Conservation (phyloP, 306 rosid species). For the Cicer cuneatum region DNA sequence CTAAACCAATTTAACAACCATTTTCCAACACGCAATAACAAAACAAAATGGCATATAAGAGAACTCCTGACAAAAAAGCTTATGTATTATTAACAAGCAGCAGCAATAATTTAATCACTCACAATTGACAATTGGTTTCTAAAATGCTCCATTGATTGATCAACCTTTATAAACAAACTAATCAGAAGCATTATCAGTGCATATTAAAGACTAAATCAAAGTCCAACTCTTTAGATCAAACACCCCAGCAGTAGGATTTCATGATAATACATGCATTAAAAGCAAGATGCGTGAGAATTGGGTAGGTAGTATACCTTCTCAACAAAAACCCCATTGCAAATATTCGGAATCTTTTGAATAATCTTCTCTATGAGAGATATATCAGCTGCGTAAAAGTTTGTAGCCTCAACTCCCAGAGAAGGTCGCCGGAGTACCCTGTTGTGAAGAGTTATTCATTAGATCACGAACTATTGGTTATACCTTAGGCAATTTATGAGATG, state of each 20-base stretch:
- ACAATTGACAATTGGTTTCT: background rate
- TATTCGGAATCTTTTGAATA: background rate
- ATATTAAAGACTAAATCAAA: no score
- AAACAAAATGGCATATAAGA: no score
- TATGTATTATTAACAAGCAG: no score
- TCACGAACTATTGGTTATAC: background rate
- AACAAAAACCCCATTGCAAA: background rate
- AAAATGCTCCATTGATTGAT: background rate
- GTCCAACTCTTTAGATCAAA: background rate
- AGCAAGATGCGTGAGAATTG: no score
- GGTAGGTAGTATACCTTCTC: background rate
- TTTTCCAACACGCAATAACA: no score
- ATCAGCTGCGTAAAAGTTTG: background rate
- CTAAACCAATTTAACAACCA: no score
- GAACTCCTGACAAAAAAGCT: no score
- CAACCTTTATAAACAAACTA: no score
- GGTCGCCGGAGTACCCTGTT: background rate
- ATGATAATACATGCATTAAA: no score
- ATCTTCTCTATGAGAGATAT: background rate
- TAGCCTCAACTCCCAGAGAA: background rate
- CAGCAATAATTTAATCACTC: background rate
- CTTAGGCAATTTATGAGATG: background rate
- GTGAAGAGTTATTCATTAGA: slow-evolving; percentile 1
- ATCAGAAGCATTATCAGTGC: no score
- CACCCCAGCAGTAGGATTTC: slow-evolving; percentile 10